Evolutionary conservation across 2,329 filamentous ascomycete genomes (phyloP).

Genomic region (Pseudocercospora fijiensis): DNA sequence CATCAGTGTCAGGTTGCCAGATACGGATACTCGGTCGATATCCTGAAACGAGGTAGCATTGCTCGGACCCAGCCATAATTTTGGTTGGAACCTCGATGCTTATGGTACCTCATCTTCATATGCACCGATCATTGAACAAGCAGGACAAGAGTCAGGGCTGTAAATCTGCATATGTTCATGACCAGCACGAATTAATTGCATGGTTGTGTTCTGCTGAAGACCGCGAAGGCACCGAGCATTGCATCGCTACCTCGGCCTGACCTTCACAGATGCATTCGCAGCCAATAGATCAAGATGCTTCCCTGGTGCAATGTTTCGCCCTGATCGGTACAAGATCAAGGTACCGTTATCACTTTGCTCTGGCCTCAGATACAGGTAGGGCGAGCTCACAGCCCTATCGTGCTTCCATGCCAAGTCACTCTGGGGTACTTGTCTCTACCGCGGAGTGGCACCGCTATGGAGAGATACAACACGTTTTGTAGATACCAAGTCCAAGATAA

Average conservation of each 20-base stretch:
- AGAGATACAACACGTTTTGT: slow-evolving; percentile 1
- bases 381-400: slow-evolving; percentile 3
- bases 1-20: neutral
- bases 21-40: neutral
- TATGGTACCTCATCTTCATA: neutral
- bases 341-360: neutral
- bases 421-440: slow-evolving; percentile 7
- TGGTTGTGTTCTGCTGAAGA: neutral
- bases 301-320: no score
- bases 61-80: neutral
- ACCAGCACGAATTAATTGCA: neutral
- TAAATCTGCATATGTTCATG: neutral
- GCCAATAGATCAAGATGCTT: neutral
- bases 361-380: neutral
- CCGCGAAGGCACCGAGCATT: neutral
- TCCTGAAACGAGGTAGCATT: neutral
- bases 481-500: slow-evolving; percentile 16
- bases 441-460: slow-evolving; percentile 5
- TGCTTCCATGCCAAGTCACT: neutral
- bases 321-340: no score
- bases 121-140: neutral
- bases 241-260: neutral
- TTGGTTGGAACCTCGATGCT: neutral
- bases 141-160: neutral
- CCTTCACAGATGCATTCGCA: neutral